phyloP scores from a whole-genome alignment of 371 early-diverging fungal genomes.

The Synchytrium microbalum region DNA sequence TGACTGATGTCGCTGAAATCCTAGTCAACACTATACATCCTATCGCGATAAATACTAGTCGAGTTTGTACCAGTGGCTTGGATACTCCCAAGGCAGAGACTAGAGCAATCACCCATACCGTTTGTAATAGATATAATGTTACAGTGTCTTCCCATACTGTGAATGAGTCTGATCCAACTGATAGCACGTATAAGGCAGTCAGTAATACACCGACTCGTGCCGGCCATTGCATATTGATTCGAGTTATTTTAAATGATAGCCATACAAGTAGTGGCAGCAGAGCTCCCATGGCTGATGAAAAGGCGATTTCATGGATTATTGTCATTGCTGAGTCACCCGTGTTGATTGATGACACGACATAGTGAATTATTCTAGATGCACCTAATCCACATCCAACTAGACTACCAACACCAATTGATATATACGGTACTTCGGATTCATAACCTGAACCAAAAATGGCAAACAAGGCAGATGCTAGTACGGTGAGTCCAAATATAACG shows the following conservation, averaged over 20 bases:
- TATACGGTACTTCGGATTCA: background rate
- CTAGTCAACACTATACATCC: constrained; percentile 51
- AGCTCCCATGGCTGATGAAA: background rate
- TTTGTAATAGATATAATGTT: constrained; percentile 53
- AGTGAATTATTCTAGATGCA: background rate
- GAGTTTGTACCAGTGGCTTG: constrained; percentile 14
- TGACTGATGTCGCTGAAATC: constrained; percentile 46
- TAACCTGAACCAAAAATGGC: constrained; percentile 8
- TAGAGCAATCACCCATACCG: constrained; percentile 44
- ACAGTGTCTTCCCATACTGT: constrained; percentile 79
- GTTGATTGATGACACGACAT: background rate
- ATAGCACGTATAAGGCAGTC: constrained; percentile 46
- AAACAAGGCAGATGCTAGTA: background rate
- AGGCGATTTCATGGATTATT: background rate
- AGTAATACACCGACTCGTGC: constrained; percentile 22
- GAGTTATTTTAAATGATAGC: background rate
- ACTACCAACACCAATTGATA: background rate
- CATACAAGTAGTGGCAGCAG: constrained; percentile 5
- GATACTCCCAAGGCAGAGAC: constrained; percentile 15
- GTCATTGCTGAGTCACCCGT: constrained; percentile 4
- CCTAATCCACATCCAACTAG: background rate
- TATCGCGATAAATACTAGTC: constrained; percentile 32
- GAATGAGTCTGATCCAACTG: constrained; percentile 79
- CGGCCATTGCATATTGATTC: background rate
- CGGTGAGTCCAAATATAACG: constrained; percentile 8